Conservation (phyloP, 164 flowering plant species). For the Saururus chinensis region DNA sequence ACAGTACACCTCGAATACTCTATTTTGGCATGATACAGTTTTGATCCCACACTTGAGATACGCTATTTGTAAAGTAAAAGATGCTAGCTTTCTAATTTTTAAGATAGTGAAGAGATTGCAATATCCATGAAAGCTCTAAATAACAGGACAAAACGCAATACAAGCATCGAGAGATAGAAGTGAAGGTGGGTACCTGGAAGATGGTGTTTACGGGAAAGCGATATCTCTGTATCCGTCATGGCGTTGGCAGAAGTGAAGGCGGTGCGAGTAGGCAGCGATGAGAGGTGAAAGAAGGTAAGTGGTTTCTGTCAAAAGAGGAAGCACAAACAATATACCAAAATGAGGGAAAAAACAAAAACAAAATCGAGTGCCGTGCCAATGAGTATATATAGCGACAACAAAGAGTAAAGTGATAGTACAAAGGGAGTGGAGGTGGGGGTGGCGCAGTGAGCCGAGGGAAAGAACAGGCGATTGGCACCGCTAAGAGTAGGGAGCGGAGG, state of each 20-base stretch:
- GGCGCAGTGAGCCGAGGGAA: neutral
- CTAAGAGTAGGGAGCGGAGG: neutral
- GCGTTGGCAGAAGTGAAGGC: neutral
- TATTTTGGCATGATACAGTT: too few species aligned
- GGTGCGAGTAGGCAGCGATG: neutral
- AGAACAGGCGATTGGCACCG: neutral
- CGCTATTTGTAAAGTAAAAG: neutral
- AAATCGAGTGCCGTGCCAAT: neutral
- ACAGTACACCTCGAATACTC: too few species aligned
- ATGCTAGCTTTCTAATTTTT: too few species aligned
- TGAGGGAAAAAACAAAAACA: neutral
- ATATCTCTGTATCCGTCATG: neutral
- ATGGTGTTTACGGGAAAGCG: neutral
- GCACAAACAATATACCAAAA: neutral
- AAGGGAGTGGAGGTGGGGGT: neutral
- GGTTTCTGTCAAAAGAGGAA: neutral
- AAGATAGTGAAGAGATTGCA: too few species aligned
- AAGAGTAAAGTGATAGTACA: neutral
- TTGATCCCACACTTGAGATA: neutral
- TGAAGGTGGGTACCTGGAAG: neutral
- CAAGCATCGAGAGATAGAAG: neutral
- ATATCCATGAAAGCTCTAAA: neutral
- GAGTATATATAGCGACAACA: neutral
- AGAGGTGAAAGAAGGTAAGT: neutral
- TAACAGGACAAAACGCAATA: neutral